A percentile compares a stretch with the other conserved stretches of the same genome.
Conservation (phyloP, 352 stramenopile genomes). For the Globisporangium uncinulatum region DNA sequence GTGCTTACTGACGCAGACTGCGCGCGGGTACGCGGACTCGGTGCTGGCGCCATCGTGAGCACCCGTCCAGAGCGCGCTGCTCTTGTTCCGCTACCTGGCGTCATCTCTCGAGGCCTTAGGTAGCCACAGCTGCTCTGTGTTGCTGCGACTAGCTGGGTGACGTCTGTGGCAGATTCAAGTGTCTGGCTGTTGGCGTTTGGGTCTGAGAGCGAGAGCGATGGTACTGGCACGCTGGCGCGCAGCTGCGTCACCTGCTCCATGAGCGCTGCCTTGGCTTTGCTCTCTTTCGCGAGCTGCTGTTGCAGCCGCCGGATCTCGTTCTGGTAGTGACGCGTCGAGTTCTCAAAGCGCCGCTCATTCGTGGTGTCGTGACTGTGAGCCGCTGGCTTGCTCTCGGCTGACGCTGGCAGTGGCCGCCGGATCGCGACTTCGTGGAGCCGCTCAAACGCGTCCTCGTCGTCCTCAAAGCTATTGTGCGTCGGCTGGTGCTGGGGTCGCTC, state of each 20-base stretch:
- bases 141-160: background rate
- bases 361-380: too few relatives aligned
- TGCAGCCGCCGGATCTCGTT: constrained; percentile 65
- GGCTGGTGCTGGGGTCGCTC: background rate
- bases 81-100: background rate
- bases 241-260: constrained; percentile 42
- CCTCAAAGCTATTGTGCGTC: constrained; percentile 18
- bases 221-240: background rate
- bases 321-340: constrained; percentile 47
- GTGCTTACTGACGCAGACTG: constrained; percentile 30
- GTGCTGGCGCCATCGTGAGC: background rate
- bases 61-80: constrained; percentile 2
- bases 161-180: background rate
- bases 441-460: constrained; percentile 37
- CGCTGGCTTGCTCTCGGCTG: background rate
- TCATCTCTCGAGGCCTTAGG: background rate
- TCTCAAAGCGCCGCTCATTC: constrained; percentile 23
- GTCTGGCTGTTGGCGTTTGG: constrained; percentile 5
- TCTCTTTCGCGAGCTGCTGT: constrained; percentile 50
- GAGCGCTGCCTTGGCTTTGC: constrained; percentile 33
- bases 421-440: constrained; percentile 17
- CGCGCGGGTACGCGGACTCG: constrained; percentile 21
- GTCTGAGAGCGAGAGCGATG: background rate
- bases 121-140: background rate
- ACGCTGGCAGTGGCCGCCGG: constrained; percentile 7